A percentile compares a stretch with the other conserved stretches of the same genome.
Evolutionary conservation across 352 stramenopile species (phyloP).

Genomic region (Thalassiosira exigua): DNA sequence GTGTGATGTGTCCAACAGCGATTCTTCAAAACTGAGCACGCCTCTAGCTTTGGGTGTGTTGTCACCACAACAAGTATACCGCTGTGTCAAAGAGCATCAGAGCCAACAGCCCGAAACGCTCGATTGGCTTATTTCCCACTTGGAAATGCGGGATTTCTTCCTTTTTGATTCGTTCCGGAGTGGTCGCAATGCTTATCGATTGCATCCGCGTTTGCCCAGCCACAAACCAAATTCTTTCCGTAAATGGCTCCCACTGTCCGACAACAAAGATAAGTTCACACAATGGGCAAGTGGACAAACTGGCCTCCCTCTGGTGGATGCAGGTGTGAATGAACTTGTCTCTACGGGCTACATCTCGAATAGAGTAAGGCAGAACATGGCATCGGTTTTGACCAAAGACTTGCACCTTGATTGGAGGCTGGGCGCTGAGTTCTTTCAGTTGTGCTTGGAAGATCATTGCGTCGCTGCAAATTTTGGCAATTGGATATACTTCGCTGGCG

Average conservation of each 20-base stretch:
- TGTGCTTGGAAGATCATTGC: slow-evolving; percentile 83
- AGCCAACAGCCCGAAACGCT: slow-evolving; percentile 24
- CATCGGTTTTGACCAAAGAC: slow-evolving; percentile 82
- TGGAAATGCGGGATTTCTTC: slow-evolving; percentile 81
- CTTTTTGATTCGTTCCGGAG: slow-evolving; percentile 63
- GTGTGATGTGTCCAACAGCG: slow-evolving; percentile 61
- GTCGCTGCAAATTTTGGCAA: slow-evolving; percentile 84
- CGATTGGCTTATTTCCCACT: slow-evolving; percentile 68
- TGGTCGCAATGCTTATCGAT: slow-evolving; percentile 22
- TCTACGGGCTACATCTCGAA: slow-evolving; percentile 85
- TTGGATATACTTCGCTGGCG: slow-evolving; percentile 82
- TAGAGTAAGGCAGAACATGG: slow-evolving; percentile 84
- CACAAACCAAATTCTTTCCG: slow-evolving; percentile 28
- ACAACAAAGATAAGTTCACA: slow-evolving; percentile 40
- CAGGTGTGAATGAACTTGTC: slow-evolving; percentile 80
- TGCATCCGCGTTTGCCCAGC: slow-evolving; percentile 24
- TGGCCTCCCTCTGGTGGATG: slow-evolving; percentile 79
- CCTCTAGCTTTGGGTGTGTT: slow-evolving; percentile 61
- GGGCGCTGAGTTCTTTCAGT: slow-evolving; percentile 81
- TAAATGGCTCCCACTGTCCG: slow-evolving; percentile 42
- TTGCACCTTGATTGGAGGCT: slow-evolving; percentile 82
- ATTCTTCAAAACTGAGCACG: slow-evolving; percentile 61
- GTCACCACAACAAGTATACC: slow-evolving; percentile 63
- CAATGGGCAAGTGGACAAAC: slow-evolving; percentile 66
- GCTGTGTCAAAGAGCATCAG: slow-evolving; percentile 49